Percentiles rank a stretch among this genome's conserved stretches.
Evolutionary conservation across 352 stramenopile species (phyloP).

Genomic region (Globisporangium megalacanthum): DNA sequence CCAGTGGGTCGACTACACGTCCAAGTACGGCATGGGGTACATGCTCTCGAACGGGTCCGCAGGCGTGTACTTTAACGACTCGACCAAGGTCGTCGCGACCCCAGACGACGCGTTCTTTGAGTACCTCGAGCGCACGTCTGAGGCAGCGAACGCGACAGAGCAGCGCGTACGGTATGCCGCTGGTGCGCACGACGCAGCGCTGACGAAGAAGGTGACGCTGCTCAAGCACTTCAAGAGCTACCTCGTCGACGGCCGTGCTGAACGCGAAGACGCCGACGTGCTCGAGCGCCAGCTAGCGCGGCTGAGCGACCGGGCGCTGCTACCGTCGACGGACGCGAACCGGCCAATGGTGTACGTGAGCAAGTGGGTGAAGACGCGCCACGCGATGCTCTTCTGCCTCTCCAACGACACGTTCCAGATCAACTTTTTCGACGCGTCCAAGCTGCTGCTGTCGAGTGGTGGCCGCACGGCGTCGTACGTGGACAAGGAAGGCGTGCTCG

Average conservation of each 20-base stretch:
- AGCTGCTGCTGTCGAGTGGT: conserved; percentile 92
- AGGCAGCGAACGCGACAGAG: conserved; percentile 25
- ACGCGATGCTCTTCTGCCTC: conserved; percentile 97
- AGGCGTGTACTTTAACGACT: conserved; percentile 99
- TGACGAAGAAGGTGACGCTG: conserved; percentile 98
- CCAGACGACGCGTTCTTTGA: conserved; percentile 86
- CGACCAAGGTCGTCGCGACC: conserved; percentile 96
- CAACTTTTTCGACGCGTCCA: conserved; percentile 96
- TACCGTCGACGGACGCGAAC: conserved; percentile 23
- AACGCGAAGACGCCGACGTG: conserved; percentile 41
- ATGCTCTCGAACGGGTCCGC: conserved; percentile 93
- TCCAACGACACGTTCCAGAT: conserved; percentile 95
- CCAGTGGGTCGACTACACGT: conserved; percentile 98
- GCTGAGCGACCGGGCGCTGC: conserved; percentile 16
- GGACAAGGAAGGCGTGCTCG: conserved; percentile 67
- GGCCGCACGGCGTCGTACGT: conserved; percentile 89
- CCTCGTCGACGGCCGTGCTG: conserved; percentile 83
- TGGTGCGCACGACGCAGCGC: conserved; percentile 69
- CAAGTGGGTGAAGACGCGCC: conserved; percentile 98
- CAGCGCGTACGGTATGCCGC: conserved; percentile 36
- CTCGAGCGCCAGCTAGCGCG: conserved; percentile 37
- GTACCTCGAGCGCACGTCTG: conserved; percentile 91
- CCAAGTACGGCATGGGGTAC: conserved; percentile 99
- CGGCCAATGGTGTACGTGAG: conserved; percentile 91
- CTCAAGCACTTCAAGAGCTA: conserved; percentile 98